Evolutionary conservation across 2,329 filamentous ascomycete species (phyloP), one percentile per base, ranked within the genome.

Genomic region (Anisogramma anomala): DNA sequence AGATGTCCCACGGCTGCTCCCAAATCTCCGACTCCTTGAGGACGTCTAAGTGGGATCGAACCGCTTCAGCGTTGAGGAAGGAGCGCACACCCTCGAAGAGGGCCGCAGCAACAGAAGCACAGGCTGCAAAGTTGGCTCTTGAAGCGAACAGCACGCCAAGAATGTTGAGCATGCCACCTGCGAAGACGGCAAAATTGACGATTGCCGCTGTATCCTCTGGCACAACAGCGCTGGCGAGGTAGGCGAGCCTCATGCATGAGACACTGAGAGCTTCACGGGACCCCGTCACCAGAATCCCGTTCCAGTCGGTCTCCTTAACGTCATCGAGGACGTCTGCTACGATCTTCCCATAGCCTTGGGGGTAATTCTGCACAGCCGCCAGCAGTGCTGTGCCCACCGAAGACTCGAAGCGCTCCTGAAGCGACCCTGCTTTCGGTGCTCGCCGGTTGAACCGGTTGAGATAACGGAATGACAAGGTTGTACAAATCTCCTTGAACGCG

Each of bases 201-300:
- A 68, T 48, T 6, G 32, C 38, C 17, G 17, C 18, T 15, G 38
- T 23, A 2, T 19, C 19, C 15, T 41, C 38, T 1, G 61, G 59
- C 0, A 63, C 44, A 30, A 62, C 56, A 1, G 68, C 71, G 51
- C 68, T 72, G 20, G 68, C 67, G 35, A 75, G 58, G 40, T 65
- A 69, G 3, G 67, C 66, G 3, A 77, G 49, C 2, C 67, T 59
- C 8, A 61, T 33, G 27, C 45, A 47, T 6, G 43, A 37, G 11
- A 27, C 33, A 17, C 39, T 58, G 2, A 71, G 55, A 20, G 58
- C 54, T n/a, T 52, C 51, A 7, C 64, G 50, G 10, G 52, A 48
- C 6, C 43, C 28, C 22, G 46, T 45, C 19, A 39, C 33, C 2
- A 39, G 37, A 4, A 31, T 31, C 6, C 35, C 42, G 22, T 25